Percentiles rank a stretch among this genome's conserved stretches.
Evolutionary conservation across 225 moss, liverwort and hornwort species (phyloP).

Genomic region (Pseudisothecium myosuroides): DNA sequence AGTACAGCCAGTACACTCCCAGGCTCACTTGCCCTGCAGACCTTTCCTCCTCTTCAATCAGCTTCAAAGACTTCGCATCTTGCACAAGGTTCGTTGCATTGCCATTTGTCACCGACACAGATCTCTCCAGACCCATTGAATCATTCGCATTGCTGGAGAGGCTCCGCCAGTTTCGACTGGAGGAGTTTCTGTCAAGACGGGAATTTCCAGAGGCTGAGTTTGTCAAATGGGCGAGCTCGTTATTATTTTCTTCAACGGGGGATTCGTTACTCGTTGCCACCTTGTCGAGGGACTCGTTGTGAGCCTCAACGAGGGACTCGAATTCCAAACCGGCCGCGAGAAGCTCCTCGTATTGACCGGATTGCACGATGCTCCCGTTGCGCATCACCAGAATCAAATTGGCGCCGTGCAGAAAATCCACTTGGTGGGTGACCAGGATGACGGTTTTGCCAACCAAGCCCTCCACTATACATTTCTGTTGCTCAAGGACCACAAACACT

Average conservation of each 20-base stretch:
- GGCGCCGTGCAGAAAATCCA: conserved; percentile 79
- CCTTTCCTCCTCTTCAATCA: conserved; percentile 83
- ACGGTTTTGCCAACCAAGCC: conserved; percentile 71
- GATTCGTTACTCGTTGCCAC: conserved; percentile 2
- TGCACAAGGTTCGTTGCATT: neutral
- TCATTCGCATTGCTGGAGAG: neutral
- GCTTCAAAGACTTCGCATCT: conserved; percentile 14
- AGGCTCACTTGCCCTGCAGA: conserved; percentile 56
- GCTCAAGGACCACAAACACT: neutral
- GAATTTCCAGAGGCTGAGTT: neutral
- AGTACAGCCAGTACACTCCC: conserved; percentile 48
- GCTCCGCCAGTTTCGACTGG: conserved; percentile 6
- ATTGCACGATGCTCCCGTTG: conserved; percentile 74
- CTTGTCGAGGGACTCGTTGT: conserved; percentile 64
- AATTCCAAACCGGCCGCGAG: conserved; percentile 65
- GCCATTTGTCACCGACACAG: neutral
- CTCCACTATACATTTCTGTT: conserved; percentile 72
- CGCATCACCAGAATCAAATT: conserved; percentile 86
- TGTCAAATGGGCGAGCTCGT: neutral
- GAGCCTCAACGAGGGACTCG: conserved; percentile 71
- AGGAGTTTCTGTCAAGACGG: neutral
- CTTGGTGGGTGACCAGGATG: conserved; percentile 85
- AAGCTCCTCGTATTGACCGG: conserved; percentile 71
- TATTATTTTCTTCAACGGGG: neutral
- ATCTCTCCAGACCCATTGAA: neutral